Evolutionary conservation across 441 rosid genomes (phyloP).

Genomic region (Populus hybrid): DNA sequence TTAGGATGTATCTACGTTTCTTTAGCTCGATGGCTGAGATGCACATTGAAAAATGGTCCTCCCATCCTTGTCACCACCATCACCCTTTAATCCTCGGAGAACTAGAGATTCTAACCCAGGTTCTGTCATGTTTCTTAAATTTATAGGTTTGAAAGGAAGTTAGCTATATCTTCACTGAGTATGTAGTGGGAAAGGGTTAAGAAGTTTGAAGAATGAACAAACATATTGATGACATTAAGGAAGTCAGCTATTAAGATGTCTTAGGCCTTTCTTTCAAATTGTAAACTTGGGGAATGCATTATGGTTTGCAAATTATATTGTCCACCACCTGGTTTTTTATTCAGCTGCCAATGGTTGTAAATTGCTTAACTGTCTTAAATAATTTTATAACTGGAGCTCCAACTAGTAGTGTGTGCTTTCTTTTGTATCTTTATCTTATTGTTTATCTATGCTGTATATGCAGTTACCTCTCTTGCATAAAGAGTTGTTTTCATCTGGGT

Average conservation of each 20-base stretch:
- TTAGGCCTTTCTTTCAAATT: not conserved
- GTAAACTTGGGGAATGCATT: not conserved
- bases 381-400: slow-evolving; percentile 5
- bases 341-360: not conserved
- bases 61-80: not conserved
- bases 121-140: not conserved
- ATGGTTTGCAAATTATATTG: not conserved
- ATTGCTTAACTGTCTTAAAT: not conserved
- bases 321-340: slow-evolving; percentile 4
- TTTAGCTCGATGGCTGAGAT: not conserved
- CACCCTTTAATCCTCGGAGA: not conserved
- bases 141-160: not conserved
- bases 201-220: not conserved
- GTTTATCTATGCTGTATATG: slow-evolving; percentile 20
- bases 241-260: not conserved
- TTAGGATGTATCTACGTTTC: not conserved
- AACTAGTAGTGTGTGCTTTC: not conserved
- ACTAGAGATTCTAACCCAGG: slow-evolving; percentile 1
- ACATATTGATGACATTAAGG: not conserved
- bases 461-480: slow-evolving; percentile 94
- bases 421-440: slow-evolving; percentile 2
- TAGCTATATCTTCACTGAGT: too few species aligned
- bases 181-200: not conserved
- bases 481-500: slow-evolving; percentile 90
- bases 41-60: not conserved